phyloP scores from a whole-genome alignment of 1,284 basidiomycete species.

The Sanguinoderma infundibulare region DNA sequence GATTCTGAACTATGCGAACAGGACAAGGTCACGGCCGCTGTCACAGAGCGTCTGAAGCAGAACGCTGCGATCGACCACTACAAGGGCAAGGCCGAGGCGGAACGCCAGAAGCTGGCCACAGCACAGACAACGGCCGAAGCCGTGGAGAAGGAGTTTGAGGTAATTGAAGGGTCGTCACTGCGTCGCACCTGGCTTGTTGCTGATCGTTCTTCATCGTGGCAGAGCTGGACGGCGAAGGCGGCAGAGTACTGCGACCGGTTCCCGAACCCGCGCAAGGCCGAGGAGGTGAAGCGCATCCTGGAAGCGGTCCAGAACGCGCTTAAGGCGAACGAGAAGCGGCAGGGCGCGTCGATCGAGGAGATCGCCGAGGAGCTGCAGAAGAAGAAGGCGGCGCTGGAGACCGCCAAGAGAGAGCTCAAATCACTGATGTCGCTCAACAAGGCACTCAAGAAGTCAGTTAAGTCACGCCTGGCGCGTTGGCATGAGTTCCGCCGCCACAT shows the following conservation, averaged over 20 bases:
- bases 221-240: constrained; percentile 74
- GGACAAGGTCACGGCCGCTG: constrained; percentile 10
- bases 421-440: constrained; percentile 68
- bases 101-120: constrained; percentile 29
- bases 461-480: constrained; percentile 77
- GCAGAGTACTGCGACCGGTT: constrained; percentile 64
- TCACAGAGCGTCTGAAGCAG: constrained; percentile 46
- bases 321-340: constrained; percentile 68
- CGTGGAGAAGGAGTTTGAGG: constrained; percentile 64
- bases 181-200: neutral
- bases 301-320: constrained; percentile 70
- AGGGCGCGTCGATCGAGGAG: constrained; percentile 80
- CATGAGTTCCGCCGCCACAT: constrained; percentile 87
- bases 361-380: constrained; percentile 73
- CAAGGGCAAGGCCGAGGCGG: constrained; percentile 43
- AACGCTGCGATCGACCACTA: constrained; percentile 52
- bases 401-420: constrained; percentile 62
- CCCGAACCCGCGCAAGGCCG: constrained; percentile 57
- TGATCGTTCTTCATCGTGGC: neutral
- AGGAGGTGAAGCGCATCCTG: constrained; percentile 63
- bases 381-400: constrained; percentile 57
- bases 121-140: constrained; percentile 50
- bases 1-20: constrained; percentile 2
- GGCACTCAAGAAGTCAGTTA: constrained; percentile 63
- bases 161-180: constrained; percentile 32